These are phyloP conservation scores for Spatholobus suberectus DNA, from an alignment of 306 rosid species.

Conservation along the genomic window DNA sequence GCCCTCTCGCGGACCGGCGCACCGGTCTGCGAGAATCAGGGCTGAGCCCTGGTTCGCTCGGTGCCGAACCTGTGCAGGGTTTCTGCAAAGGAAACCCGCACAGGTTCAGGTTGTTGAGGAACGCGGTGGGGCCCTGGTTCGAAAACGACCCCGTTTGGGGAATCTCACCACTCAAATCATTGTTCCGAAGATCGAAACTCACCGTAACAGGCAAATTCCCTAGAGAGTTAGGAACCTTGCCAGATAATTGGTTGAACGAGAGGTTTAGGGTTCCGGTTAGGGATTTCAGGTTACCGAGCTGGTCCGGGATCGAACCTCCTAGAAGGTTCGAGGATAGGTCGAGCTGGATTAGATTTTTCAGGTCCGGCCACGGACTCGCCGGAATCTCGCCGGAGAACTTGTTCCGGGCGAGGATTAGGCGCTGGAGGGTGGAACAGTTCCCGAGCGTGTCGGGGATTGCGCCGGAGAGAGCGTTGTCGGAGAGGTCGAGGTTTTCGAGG, in stretches of 20 bases:
- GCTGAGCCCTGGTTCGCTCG: slow-evolving; percentile 42
- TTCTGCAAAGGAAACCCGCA: slow-evolving; percentile 94
- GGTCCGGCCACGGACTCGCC: slow-evolving; percentile 59
- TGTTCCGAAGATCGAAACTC: slow-evolving; percentile 82
- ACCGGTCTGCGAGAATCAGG: slow-evolving; percentile 44
- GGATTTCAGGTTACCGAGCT: slow-evolving; percentile 62
- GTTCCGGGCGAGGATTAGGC: slow-evolving; percentile 72
- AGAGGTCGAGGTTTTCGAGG: slow-evolving; percentile 89
- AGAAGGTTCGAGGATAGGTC: slow-evolving; percentile 80
- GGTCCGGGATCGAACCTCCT: slow-evolving; percentile 69
- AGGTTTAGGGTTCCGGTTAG: slow-evolving; percentile 90
- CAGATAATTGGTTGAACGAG: slow-evolving; percentile 82
- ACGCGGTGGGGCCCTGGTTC: slow-evolving; percentile 95
- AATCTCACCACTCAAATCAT: slow-evolving; percentile 82
- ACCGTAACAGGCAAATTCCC: slow-evolving; percentile 80
- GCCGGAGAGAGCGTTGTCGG: slow-evolving; percentile 80
- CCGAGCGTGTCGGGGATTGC: slow-evolving; percentile 50
- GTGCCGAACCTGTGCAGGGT: slow-evolving; percentile 54
- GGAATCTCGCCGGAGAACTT: slow-evolving; percentile 70
- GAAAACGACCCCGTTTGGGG: slow-evolving; percentile 94
- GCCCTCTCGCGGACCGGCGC: slow-evolving; percentile 48
- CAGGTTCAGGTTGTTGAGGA: slow-evolving; percentile 72
- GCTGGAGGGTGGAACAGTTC: slow-evolving; percentile 74
- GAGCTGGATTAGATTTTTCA: slow-evolving; percentile 61
- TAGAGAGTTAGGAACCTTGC: slow-evolving; percentile 68